Percentiles rank a stretch among this genome's conserved stretches.
phyloP scores from a whole-genome alignment of 1,284 basidiomycete species.

The Erythrobasidium hasegawianum region DNA sequence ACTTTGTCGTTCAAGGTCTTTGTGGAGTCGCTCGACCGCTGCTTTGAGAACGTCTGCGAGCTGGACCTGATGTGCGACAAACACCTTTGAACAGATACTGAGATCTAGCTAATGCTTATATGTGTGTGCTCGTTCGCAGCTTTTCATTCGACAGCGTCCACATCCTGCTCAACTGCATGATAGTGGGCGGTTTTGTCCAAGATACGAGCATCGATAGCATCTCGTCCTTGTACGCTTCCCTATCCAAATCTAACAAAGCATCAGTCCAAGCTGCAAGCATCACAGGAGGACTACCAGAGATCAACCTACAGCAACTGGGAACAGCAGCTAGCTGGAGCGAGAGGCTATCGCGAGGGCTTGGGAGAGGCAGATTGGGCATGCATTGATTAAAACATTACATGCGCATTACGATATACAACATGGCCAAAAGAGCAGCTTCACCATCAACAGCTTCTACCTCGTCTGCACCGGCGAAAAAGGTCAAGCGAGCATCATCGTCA shows the following conservation, averaged over 20 bases:
- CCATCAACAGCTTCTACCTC: neutral
- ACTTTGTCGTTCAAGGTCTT: slow-evolving; percentile 78
- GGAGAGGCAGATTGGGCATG: slow-evolving; percentile 23
- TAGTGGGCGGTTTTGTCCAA: slow-evolving; percentile 92
- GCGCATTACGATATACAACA: neutral
- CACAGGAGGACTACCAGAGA: slow-evolving; percentile 20
- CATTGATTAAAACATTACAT: too few relatives aligned
- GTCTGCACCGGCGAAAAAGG: neutral
- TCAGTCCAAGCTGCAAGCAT: slow-evolving; percentile 25
- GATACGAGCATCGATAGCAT: slow-evolving; percentile 62
- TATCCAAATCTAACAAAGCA: slow-evolving; percentile 36
- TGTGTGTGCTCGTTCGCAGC: neutral
- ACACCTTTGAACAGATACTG: too few relatives aligned
- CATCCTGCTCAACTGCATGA: slow-evolving; percentile 87
- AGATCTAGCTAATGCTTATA: too few relatives aligned
- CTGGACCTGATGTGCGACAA: slow-evolving; percentile 70
- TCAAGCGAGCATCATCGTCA: neutral
- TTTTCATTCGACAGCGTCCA: slow-evolving; percentile 62
- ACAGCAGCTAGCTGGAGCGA: slow-evolving; percentile 24
- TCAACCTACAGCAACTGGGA: slow-evolving; percentile 5
- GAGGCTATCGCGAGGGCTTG: slow-evolving; percentile 16
- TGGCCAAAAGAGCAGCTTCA: slow-evolving; percentile 1
- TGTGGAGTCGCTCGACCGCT: slow-evolving; percentile 90
- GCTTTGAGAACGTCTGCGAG: slow-evolving; percentile 98
- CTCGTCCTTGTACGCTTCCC: slow-evolving; percentile 38